phyloP scores from a whole-genome alignment of 345 rosid genomes.

The Cardamine occulta region DNA sequence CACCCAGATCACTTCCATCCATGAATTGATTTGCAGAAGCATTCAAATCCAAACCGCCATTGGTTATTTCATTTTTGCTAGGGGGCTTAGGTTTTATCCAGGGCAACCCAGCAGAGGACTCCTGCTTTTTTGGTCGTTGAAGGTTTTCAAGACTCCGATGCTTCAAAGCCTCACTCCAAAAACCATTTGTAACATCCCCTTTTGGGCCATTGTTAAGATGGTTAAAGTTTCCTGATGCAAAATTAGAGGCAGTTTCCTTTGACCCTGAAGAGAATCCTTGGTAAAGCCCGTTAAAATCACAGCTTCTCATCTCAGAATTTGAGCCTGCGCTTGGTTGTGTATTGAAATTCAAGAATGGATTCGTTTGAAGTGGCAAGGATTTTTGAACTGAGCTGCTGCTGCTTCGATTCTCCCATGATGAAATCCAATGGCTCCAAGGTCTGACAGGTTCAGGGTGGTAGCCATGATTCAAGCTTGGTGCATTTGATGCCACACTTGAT shows the following conservation, averaged over 20 bases:
- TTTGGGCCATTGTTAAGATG: slow-evolving; percentile 23
- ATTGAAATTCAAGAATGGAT: slow-evolving; percentile 52
- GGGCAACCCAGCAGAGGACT: slow-evolving; percentile 53
- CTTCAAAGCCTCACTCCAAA: slow-evolving; percentile 44
- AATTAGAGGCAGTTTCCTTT: slow-evolving; percentile 44
- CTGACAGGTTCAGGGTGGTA: slow-evolving; percentile 52
- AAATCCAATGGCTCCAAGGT: slow-evolving; percentile 59
- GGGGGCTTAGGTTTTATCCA: slow-evolving; percentile 64
- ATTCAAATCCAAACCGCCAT: slow-evolving; percentile 54
- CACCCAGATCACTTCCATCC: slow-evolving; percentile 47
- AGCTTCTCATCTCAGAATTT: slow-evolving; percentile 54
- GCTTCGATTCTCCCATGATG: slow-evolving; percentile 60
- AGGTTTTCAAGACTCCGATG: slow-evolving; percentile 44
- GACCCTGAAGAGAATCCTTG: slow-evolving; percentile 59
- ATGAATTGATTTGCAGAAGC: slow-evolving; percentile 44
- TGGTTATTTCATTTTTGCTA: slow-evolving; percentile 45
- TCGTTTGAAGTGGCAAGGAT: slow-evolving; percentile 55
- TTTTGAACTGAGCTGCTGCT: slow-evolving; percentile 62
- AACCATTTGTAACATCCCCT: slow-evolving; percentile 46
- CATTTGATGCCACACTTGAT: slow-evolving; percentile 54
- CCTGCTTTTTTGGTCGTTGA: slow-evolving; percentile 56
- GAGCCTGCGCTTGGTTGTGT: slow-evolving; percentile 50
- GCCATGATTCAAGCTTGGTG: slow-evolving; percentile 47
- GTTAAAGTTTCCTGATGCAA: slow-evolving; percentile 27
- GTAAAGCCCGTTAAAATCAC: slow-evolving; percentile 54